A percentile compares a stretch with the other conserved stretches of the same genome.
Evolutionary conservation across 805 yeast species (phyloP).

Genomic region (Kuraishia piskuri): DNA sequence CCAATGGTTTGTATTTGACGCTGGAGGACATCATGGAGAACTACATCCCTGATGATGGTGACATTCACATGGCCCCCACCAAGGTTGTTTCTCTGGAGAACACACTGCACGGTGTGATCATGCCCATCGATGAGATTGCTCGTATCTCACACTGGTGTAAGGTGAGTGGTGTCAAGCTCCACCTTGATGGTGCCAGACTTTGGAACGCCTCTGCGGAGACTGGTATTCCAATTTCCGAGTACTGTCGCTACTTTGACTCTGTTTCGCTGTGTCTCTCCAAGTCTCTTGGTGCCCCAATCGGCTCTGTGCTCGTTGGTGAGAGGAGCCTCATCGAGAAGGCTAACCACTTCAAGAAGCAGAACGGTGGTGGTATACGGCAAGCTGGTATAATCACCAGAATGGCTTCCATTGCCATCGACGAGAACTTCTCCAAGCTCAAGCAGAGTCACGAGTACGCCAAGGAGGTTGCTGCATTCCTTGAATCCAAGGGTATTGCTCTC

Average conservation of each 20-base stretch:
- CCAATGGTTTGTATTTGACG: slow-evolving; percentile 72
- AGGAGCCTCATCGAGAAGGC: slow-evolving; percentile 53
- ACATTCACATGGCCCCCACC: slow-evolving; percentile 86
- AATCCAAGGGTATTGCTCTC: slow-evolving; percentile 42
- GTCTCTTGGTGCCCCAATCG: slow-evolving; percentile 90
- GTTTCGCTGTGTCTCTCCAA: slow-evolving; percentile 88
- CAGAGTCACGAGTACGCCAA: slow-evolving; percentile 42
- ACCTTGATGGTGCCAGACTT: slow-evolving; percentile 89
- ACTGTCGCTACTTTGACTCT: slow-evolving; percentile 72
- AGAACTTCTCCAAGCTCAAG: slow-evolving; percentile 52
- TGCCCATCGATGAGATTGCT: slow-evolving; percentile 71
- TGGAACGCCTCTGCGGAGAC: slow-evolving; percentile 84
- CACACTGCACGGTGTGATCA: slow-evolving; percentile 75
- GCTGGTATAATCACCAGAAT: slow-evolving; percentile 73
- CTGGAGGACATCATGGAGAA: slow-evolving; percentile 63
- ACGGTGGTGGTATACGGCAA: slow-evolving; percentile 92
- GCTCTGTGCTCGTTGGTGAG: slow-evolving; percentile 78
- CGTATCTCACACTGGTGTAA: slow-evolving; percentile 67
- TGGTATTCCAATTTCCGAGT: slow-evolving; percentile 61
- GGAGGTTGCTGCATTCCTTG: slow-evolving; percentile 44
- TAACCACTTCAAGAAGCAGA: slow-evolving; percentile 82
- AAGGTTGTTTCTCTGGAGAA: slow-evolving; percentile 78
- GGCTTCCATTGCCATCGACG: slow-evolving; percentile 70
- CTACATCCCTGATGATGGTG: slow-evolving; percentile 67
- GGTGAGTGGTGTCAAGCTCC: slow-evolving; percentile 50